Percentiles rank a stretch among this genome's conserved stretches.
Evolutionary conservation across 2,329 filamentous ascomycete genomes (phyloP).

Genomic region (Neospermospora avenae): DNA sequence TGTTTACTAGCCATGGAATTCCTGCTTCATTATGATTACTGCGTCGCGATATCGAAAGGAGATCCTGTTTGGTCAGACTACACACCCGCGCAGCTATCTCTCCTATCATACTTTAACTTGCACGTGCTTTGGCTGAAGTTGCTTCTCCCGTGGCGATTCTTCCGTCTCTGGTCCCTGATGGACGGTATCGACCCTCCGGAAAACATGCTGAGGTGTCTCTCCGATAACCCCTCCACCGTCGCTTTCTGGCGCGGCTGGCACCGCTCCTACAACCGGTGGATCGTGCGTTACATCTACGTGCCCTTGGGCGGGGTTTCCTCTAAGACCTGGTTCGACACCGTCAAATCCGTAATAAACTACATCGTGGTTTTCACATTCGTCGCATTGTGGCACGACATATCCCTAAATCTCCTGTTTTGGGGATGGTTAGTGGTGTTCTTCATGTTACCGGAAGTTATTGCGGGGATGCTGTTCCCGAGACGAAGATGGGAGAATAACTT

Average conservation of each 20-base stretch:
- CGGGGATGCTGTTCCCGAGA: slow-evolving; percentile 65
- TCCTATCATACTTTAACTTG: slow-evolving; percentile 94
- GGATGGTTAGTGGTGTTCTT: slow-evolving; percentile 96
- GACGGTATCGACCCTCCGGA: slow-evolving; percentile 94
- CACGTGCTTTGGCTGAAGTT: slow-evolving; percentile 98
- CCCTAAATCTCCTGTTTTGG: slow-evolving; percentile 87
- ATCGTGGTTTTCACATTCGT: slow-evolving; percentile 92
- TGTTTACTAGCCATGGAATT: slow-evolving; percentile 87
- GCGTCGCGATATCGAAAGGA: slow-evolving; percentile 84
- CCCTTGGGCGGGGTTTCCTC: slow-evolving; percentile 74
- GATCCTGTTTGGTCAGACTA: slow-evolving; percentile 78
- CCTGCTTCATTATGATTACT: slow-evolving; percentile 87
- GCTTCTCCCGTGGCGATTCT: slow-evolving; percentile 95
- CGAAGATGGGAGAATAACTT: slow-evolving; percentile 66
- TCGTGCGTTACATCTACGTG: slow-evolving; percentile 89
- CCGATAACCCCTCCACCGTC: slow-evolving; percentile 86
- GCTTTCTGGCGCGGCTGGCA: slow-evolving; percentile 98
- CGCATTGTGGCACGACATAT: slow-evolving; percentile 96
- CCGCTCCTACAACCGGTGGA: slow-evolving; percentile 90
- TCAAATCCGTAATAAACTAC: slow-evolving; percentile 69
- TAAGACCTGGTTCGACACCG: slow-evolving; percentile 43
- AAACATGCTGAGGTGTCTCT: slow-evolving; percentile 97
- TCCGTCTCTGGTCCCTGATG: slow-evolving; percentile 89
- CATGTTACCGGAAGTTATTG: slow-evolving; percentile 82
- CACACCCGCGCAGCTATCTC: slow-evolving; percentile 79